Base-by-base conservation (phyloP, 192 early-diverging fungal species). In the Mortierella alpina region DNA sequence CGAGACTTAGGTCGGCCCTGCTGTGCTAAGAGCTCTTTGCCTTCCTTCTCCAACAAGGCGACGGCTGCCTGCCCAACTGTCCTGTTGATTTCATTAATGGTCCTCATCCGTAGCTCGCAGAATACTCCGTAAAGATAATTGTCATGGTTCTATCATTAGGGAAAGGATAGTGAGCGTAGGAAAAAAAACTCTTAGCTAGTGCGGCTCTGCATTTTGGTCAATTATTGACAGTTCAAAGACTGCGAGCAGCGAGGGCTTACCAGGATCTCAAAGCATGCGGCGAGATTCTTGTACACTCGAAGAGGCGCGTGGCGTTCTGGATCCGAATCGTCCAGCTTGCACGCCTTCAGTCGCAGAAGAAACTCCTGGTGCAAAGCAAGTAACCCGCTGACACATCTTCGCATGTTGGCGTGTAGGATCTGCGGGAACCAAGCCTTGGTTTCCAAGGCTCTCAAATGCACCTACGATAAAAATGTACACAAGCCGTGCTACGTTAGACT, bases 31-130 rank as follows among this genome's bases (percentile, higher is more conserved):
- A 80, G 39, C 4, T 80, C 70, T 23, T 63, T 72, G 47, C 77
- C 51, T n/a, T 80, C 77, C 13, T 58, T 63, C 17, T 68, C 64
- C 14, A 80, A 13, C 0, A 57, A 18, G n/a, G 60, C 8, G 9
- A 80, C 15, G 14, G 52, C 40, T 18, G 65, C 47, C 49, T 58
- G 55, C 0, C 63, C 54, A 5, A 47, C 70, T 5, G 58, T 53
- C 15, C 47, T 41, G 23, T 68, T 70, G n/a, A 80, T 57, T 14
- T 44, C 58, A 1, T 64, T 56, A 8, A 80, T 17, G 2, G 66
- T 72, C 12, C 77, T 40, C 65, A 72, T 72, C 13, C 77, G 49
- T 23, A 72, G 52, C 63, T 80, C 70, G 17, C 68, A 70, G 49
- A 80, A 80, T 5, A 48, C 18, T 23, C 59, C 63, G 23, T 80